Evolutionary conservation across 495 filamentous ascomycete genomes (phyloP), one percentile per base, ranked within the genome.

Genomic region (Parathielavia appendiculata): DNA sequence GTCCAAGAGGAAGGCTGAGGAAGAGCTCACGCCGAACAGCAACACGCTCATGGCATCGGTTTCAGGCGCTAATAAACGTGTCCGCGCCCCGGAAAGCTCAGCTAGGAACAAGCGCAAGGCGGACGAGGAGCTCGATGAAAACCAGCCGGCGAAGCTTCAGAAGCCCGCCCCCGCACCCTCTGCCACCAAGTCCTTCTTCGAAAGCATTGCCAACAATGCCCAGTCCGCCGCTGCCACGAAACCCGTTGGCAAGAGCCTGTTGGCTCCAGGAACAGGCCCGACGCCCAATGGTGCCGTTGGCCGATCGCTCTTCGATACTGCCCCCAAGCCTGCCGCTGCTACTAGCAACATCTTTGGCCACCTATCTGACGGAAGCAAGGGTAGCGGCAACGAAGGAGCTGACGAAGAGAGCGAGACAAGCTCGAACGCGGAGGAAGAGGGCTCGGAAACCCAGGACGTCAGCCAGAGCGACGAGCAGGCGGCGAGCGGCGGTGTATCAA

Each of bases 261-360:
- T 73, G 48, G 61, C 60, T 16, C 47, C 63, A 19, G 35, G 20
- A 14, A 40, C 48, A 0, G 49, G 44, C 1, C 11, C 61, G n/a
- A 63, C 57, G 54, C 56, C 56, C 17, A 67, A 63, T 35, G 60
- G 63, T 6, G 54, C 58, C 34, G 32, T 55, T 14, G 58, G 60
- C 19, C 59, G 47, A 34, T 71, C 71, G 1, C 48, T 73, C 32
- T 67, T 73, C 35, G 68, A 64, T n/a, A 23, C 60, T 46, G 20
- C 46, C 1, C 16, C 63, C 12, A 69, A 67, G 60, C 20, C 62
- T 39, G 51, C 64, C 26, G 51, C 65, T 19, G 12, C 61, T n/a
- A 41, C 62, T 1, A 13, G 48, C 39, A 87, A 86, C 59, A 84
- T 86, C 23, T 88, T 88, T 56, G 77, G 83, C 51, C 79, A 86